Conservation (phyloP, 2,329 filamentous ascomycete species). For the Leptographium flavum region DNA sequence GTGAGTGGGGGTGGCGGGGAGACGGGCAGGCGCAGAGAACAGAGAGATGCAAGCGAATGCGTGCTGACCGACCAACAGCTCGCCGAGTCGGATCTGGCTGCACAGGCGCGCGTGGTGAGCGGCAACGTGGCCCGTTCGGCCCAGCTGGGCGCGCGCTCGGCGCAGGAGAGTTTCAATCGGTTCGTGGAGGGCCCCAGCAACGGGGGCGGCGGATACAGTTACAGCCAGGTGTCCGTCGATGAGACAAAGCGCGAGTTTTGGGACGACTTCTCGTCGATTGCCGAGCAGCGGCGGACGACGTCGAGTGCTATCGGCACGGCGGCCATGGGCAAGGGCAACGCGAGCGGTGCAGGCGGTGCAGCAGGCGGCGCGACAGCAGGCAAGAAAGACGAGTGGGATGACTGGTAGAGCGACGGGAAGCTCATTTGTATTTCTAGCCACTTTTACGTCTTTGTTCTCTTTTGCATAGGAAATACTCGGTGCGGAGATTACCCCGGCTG, state of each 20-base stretch:
- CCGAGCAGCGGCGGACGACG: constrained; percentile 33
- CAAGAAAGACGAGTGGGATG: constrained; percentile 49
- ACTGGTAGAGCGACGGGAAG: too few relatives aligned
- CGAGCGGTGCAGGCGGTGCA: neutral
- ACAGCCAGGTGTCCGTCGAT: constrained; percentile 30
- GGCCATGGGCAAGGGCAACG: constrained; percentile 40
- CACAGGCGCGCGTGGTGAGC: constrained; percentile 46
- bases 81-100: constrained; percentile 64
- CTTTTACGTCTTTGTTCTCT: neutral
- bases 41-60: too few relatives aligned
- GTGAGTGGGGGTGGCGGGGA: constrained; percentile 31
- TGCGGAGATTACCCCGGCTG: neutral
- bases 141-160: constrained; percentile 55
- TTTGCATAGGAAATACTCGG: neutral
- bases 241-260: constrained; percentile 73
- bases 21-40: neutral
- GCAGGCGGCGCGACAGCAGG: constrained; percentile 3
- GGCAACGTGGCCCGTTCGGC: constrained; percentile 53
- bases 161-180: constrained; percentile 65
- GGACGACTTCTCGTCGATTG: constrained; percentile 72
- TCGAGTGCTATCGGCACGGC: constrained; percentile 42
- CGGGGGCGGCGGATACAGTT: constrained; percentile 12
- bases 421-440: neutral
- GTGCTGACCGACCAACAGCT: constrained; percentile 36
- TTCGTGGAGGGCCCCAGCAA: constrained; percentile 66